phyloP scores from a whole-genome alignment of 192 early-diverging fungal genomes.

The Podila epicladia region DNA sequence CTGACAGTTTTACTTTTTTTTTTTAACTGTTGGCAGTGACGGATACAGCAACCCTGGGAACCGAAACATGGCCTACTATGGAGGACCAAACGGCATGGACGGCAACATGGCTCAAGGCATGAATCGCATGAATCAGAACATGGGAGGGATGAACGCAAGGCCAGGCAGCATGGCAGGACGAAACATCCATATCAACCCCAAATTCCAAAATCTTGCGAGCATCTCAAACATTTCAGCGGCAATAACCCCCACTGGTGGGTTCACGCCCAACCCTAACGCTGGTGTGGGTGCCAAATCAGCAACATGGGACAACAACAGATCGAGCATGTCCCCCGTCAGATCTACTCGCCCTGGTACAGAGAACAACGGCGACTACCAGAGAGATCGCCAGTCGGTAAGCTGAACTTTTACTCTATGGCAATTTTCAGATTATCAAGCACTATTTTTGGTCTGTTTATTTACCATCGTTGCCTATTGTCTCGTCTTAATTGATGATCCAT shows the following conservation, averaged over 20 bases:
- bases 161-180: constrained; percentile 12
- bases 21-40: constrained; percentile 1
- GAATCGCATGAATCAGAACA: constrained; percentile 11
- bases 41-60: constrained; percentile 15
- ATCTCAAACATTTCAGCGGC: background rate
- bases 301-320: background rate
- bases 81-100: constrained; percentile 17
- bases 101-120: constrained; percentile 5
- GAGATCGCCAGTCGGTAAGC: background rate
- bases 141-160: constrained; percentile 12
- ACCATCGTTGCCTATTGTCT: too few relatives aligned
- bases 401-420: background rate
- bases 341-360: background rate
- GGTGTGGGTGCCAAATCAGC: background rate
- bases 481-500: background rate
- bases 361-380: background rate
- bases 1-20: background rate
- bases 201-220: constrained; percentile 34
- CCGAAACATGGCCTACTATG: constrained; percentile 22
- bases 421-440: too few relatives aligned
- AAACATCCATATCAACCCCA: constrained; percentile 49
- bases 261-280: background rate
- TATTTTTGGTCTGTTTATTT: background rate
- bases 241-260: too few relatives aligned
- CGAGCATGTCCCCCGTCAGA: background rate